A percentile compares a stretch with the other conserved stretches of the same genome.
Evolutionary conservation across 2,329 filamentous ascomycete species (phyloP).

Genomic region (Leptographium lundbergii): DNA sequence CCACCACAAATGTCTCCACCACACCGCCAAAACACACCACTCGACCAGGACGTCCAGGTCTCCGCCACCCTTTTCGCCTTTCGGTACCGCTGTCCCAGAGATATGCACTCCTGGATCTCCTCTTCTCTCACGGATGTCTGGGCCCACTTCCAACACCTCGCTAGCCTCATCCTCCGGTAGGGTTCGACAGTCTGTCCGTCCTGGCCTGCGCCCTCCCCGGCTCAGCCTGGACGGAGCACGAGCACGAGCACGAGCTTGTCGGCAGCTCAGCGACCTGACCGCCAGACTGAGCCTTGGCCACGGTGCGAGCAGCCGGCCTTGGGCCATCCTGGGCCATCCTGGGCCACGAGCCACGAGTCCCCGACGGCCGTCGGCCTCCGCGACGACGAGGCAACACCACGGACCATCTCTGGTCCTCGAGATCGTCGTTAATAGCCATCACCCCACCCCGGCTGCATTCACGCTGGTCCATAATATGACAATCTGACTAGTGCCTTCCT

Average conservation of each 20-base stretch:
- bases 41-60: background rate
- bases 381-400: background rate
- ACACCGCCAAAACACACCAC: background rate
- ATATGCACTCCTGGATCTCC: background rate
- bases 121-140: background rate
- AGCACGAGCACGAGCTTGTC: background rate
- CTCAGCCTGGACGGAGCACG: background rate
- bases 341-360: background rate
- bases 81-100: background rate
- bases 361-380: background rate
- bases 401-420: background rate
- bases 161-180: background rate
- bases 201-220: background rate
- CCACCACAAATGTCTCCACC: background rate
- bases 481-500: background rate
- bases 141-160: background rate
- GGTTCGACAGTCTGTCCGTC: background rate
- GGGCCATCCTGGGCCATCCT: too few species aligned
- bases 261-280: background rate
- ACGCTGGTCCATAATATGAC: background rate
- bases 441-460: background rate
- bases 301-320: too few species aligned
- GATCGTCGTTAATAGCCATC: background rate
- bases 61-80: background rate
- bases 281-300: background rate